Conservation (phyloP, 2,329 filamentous ascomycete genomes). For the Trichoderma sp. region DNA sequence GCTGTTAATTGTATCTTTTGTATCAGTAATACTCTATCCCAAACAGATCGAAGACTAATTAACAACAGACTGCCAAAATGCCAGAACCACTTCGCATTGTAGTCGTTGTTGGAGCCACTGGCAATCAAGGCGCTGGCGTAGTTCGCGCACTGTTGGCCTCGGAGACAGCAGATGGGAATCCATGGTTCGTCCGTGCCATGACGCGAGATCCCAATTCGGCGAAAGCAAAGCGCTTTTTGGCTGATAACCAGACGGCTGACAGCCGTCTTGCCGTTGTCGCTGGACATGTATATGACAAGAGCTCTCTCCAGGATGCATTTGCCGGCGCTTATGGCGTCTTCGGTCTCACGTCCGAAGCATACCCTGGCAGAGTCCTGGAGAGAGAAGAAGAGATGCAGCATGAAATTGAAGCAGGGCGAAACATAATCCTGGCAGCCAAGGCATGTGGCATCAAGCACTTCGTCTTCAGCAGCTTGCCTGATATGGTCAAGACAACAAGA, state of each 20-base stretch:
- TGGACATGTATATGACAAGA: neutral
- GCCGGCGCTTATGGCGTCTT: neutral
- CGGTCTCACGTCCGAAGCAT: neutral
- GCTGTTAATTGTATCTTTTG: neutral
- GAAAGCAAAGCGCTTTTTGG: neutral
- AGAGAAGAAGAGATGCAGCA: neutral
- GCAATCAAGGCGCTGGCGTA: neutral
- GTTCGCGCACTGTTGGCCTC: neutral
- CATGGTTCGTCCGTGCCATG: neutral
- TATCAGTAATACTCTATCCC: neutral
- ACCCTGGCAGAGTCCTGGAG: neutral
- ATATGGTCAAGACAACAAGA: neutral
- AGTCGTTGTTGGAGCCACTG: neutral
- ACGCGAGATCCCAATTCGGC: neutral
- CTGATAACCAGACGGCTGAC: neutral
- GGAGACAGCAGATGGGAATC: neutral
- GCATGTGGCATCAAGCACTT: neutral
- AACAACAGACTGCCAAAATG: neutral
- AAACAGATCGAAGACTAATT: neutral
- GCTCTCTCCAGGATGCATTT: neutral
- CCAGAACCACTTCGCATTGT: neutral
- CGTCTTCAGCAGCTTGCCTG: neutral
- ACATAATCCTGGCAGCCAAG: neutral
- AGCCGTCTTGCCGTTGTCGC: neutral
- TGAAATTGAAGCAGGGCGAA: neutral